A percentile compares a stretch with the other conserved stretches of the same genome.
Conservation (phyloP, 2,329 filamentous ascomycete species). For the Juglanconis sp. region DNA sequence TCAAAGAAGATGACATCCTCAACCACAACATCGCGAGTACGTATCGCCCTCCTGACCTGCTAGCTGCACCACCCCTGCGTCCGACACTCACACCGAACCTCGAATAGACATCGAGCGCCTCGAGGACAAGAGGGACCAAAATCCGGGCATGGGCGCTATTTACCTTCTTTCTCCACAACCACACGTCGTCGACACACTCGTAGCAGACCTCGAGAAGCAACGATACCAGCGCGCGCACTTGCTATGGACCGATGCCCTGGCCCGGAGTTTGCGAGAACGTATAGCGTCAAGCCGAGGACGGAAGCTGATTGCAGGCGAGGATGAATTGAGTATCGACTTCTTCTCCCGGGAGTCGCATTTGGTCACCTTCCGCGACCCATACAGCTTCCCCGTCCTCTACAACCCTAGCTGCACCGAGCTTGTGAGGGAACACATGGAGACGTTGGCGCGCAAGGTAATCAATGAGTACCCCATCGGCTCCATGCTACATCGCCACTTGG, state of each 20-base stretch:
- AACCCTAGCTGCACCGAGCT: conserved; percentile 86
- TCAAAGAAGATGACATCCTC: conserved; percentile 95
- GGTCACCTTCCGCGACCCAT: conserved; percentile 88
- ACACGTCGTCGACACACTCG: conserved; percentile 88
- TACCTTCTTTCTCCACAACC: conserved; percentile 84
- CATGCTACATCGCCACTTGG: neutral
- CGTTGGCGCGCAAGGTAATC: conserved; percentile 78
- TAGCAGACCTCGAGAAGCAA: conserved; percentile 84
- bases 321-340: conserved; percentile 82
- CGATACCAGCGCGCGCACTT: conserved; percentile 78
- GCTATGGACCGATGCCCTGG: conserved; percentile 79
- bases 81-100: conserved; percentile 13
- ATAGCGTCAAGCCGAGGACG: conserved; percentile 60
- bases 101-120: conserved; percentile 84
- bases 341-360: conserved; percentile 88
- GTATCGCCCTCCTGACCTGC: conserved; percentile 26
- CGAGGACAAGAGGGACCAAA: conserved; percentile 77
- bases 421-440: conserved; percentile 78
- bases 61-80: conserved; percentile 6
- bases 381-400: conserved; percentile 90
- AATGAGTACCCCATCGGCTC: conserved; percentile 6
- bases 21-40: conserved; percentile 93
- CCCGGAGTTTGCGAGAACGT: conserved; percentile 66
- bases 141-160: conserved; percentile 89
- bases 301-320: conserved; percentile 67